Conservation (phyloP, 768 basidiomycete species). For the Tulasnella calospora region DNA sequence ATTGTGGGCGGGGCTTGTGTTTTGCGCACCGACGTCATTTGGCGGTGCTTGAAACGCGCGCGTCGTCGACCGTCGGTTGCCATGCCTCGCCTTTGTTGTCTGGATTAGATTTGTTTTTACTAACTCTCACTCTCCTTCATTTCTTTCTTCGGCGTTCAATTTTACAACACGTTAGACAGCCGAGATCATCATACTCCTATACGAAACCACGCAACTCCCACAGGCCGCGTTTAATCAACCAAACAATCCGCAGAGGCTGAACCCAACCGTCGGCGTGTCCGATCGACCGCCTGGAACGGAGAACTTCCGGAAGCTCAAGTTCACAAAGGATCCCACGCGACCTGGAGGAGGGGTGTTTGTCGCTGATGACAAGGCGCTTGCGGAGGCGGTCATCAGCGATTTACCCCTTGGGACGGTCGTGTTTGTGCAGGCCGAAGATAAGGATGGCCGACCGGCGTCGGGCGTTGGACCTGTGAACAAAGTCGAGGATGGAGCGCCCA, state of each 20-base stretch:
- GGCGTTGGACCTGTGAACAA: constrained; percentile 15
- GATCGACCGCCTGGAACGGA: constrained; percentile 40
- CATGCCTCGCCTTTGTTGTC: not conserved
- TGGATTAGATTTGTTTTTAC: not conserved
- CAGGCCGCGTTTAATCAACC: constrained; percentile 42
- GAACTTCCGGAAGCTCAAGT: constrained; percentile 47
- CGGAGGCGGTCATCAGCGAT: constrained; percentile 38
- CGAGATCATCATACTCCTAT: constrained; percentile 86
- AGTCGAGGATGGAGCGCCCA: not conserved
- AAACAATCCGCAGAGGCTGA: constrained; percentile 58
- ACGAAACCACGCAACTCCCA: constrained; percentile 87
- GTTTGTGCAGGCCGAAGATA: constrained; percentile 28
- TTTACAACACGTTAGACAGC: constrained; percentile 54
- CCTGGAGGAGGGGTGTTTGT: constrained; percentile 87
- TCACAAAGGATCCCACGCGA: constrained; percentile 70
- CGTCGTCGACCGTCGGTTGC: not conserved
- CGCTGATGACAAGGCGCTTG: constrained; percentile 40
- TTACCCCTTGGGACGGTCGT: constrained; percentile 56
- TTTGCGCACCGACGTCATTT: constrained; percentile 31
- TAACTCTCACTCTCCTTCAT: constrained; percentile 29
- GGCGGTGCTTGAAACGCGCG: not conserved
- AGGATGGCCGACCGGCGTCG: constrained; percentile 40
- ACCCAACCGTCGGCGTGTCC: constrained; percentile 67
- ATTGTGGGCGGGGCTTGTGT: not conserved
- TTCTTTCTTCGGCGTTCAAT: constrained; percentile 24